Percentiles rank a stretch among this genome's conserved stretches.
These are phyloP conservation scores for Tagetes erecta DNA, from an alignment of 129 eudicot species.

Conservation along the genomic window DNA sequence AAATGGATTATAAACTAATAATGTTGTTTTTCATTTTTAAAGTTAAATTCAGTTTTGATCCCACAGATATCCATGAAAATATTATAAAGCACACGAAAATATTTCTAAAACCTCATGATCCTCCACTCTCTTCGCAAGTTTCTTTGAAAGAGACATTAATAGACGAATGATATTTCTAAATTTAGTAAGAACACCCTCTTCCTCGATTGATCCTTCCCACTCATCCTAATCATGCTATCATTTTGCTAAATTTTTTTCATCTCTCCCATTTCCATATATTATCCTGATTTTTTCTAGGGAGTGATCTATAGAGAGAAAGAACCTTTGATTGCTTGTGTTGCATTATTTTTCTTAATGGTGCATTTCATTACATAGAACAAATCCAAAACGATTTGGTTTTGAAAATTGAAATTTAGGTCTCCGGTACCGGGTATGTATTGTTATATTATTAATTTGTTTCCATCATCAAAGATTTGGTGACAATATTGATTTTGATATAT, in stretches of 20 bases:
- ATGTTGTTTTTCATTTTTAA: too few species aligned
- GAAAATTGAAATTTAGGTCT: not conserved
- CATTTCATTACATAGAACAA: slow-evolving; percentile 5
- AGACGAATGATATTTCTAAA: slow-evolving; percentile 32
- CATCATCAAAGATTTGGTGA: not conserved
- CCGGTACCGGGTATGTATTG: not conserved
- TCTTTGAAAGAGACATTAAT: slow-evolving; percentile 13
- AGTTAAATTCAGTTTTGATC: too few species aligned
- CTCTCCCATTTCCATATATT: slow-evolving; percentile 17
- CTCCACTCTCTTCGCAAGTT: slow-evolving; percentile 13
- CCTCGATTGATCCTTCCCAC: slow-evolving; percentile 3
- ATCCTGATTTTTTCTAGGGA: not conserved
- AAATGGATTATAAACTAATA: too few species aligned
- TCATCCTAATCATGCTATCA: slow-evolving; percentile 32
- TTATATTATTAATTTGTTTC: not conserved
- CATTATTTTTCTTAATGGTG: slow-evolving; percentile 18
- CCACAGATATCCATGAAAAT: not conserved
- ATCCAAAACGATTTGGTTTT: not conserved
- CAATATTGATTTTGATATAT: not conserved
- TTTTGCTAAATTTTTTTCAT: slow-evolving; percentile 20
- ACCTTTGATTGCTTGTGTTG: not conserved
- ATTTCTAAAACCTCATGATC: slow-evolving; percentile 26
- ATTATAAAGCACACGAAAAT: slow-evolving; percentile 15
- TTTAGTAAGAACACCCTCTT: slow-evolving; percentile 26
- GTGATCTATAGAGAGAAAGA: not conserved